Percentiles rank a stretch among this genome's conserved stretches.
Evolutionary conservation across 805 yeast species (phyloP).

Genomic region (Groenewaldozyma tartarivorans): DNA sequence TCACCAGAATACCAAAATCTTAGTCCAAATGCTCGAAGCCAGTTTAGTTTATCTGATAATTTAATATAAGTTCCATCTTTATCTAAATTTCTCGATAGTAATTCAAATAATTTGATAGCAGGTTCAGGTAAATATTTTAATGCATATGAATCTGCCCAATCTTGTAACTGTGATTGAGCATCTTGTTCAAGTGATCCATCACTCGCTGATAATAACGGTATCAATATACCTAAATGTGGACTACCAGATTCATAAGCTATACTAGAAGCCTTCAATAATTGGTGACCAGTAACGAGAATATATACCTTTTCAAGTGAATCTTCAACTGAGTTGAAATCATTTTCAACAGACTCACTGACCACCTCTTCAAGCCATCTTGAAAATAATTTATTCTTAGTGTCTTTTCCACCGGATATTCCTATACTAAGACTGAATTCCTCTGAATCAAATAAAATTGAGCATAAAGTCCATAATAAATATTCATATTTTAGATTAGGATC

Average conservation of each 20-base stretch:
- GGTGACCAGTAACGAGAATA: slow-evolving; percentile 36
- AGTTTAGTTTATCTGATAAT: slow-evolving; percentile 39
- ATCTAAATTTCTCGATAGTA: slow-evolving; percentile 39
- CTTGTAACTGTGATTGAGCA: slow-evolving; percentile 53
- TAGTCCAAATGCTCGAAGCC: slow-evolving; percentile 57
- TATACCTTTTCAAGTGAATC: slow-evolving; percentile 46
- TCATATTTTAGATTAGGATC: neutral
- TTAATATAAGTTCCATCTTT: slow-evolving; percentile 13
- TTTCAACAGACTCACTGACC: slow-evolving; percentile 30
- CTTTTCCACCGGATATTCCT: slow-evolving; percentile 5
- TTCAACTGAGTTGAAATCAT: slow-evolving; percentile 21
- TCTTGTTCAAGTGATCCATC: slow-evolving; percentile 45
- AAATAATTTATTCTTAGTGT: slow-evolving; percentile 27
- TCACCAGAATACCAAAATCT: slow-evolving; percentile 40
- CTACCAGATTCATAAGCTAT: slow-evolving; percentile 53
- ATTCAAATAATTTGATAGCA: slow-evolving; percentile 50
- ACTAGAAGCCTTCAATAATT: slow-evolving; percentile 51
- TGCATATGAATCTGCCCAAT: slow-evolving; percentile 47
- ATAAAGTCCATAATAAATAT: slow-evolving; percentile 40
- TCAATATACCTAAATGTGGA: slow-evolving; percentile 57
- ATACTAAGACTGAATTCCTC: slow-evolving; percentile 18
- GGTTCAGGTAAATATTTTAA: slow-evolving; percentile 41
- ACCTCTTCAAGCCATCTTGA: slow-evolving; percentile 48
- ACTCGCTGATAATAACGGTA: slow-evolving; percentile 66
- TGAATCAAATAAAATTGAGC: slow-evolving; percentile 54